Evolutionary conservation across 1,139 yeast species (phyloP).

Genomic region (Starmera stellimalicola): DNA sequence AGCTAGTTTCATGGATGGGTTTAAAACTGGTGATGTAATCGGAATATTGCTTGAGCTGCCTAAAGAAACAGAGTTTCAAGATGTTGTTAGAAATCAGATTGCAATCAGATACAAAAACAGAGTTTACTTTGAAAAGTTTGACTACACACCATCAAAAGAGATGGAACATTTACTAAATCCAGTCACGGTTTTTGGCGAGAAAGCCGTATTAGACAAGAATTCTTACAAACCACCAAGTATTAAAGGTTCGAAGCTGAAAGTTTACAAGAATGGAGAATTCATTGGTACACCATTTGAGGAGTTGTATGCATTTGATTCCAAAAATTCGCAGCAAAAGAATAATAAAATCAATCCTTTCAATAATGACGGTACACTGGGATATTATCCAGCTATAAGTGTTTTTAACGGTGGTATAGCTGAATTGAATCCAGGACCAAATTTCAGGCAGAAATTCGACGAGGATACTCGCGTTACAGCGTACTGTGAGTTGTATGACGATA

Average conservation of each 20-base stretch:
- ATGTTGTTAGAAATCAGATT: constrained; percentile 67
- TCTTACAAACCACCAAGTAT: constrained; percentile 34
- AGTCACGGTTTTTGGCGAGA: constrained; percentile 60
- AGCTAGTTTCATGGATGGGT: constrained; percentile 43
- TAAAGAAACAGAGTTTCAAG: constrained; percentile 17
- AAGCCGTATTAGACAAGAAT: constrained; percentile 35
- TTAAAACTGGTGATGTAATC: constrained; percentile 69
- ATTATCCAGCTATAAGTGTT: constrained; percentile 83
- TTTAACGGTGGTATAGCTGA: constrained; percentile 72
- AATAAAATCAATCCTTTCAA: constrained; percentile 37
- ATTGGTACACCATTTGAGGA: constrained; percentile 60
- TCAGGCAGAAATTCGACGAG: constrained; percentile 34
- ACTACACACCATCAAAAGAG: constrained; percentile 58
- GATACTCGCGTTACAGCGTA: constrained; percentile 35
- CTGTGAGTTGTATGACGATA: constrained; percentile 55
- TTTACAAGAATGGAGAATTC: constrained; percentile 69
- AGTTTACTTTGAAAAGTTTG: constrained; percentile 77
- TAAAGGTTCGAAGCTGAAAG: constrained; percentile 48
- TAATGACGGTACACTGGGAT: constrained; percentile 80
- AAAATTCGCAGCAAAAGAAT: constrained; percentile 40
- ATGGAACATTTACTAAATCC: constrained; percentile 76
- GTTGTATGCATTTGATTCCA: constrained; percentile 73
- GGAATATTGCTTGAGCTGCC: constrained; percentile 80
- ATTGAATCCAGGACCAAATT: constrained; percentile 62
- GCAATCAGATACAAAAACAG: constrained; percentile 79